Base-by-base conservation (phyloP, 2,329 filamentous ascomycete genomes). In the Beauveria scarabaeidicola region DNA sequence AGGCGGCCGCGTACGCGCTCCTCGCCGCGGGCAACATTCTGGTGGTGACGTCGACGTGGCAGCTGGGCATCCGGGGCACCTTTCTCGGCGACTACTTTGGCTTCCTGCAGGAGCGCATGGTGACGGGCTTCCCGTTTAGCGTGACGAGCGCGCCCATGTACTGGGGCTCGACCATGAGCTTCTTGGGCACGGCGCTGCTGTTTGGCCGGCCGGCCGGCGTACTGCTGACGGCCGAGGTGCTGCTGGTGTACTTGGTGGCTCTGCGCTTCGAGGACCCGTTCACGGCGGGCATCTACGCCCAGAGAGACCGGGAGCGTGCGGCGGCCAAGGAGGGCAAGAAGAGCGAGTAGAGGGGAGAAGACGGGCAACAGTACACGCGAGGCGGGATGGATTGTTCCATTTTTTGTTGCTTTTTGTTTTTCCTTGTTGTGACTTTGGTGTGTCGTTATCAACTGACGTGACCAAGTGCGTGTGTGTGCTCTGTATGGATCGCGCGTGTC, bases 61-160 rank as follows among this genome's bases (percentile, higher is more conserved):
- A 87, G 38, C 85, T 99, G 44, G 94, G 94, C 61, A 85, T 99
- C 69, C 97, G 91, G 0, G 94, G 94, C 63, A 99, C 94, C 41
- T 99, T 97, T 72, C 80, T 99, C 40, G 94, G 94, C 67, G 94
- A 99, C 78, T 99, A 99, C 80, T 99, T 97, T 72, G 94, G 94
- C 66, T 97, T 97, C 72, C 81, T 99, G 65, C 96, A 97, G 91
- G 93, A 97, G 71, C 78, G 88, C 66, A 93, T 93, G 68, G 92
- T 99, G 56, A 96, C 91, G 13, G 88, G 90, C 15, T 99, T 99
- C 72, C 94, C 94, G 2, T 99, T 99, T 81, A 97, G 89, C 74
- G 82, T 97, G 62, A 92, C 88, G 58, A 84, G 85, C 65, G 88
- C 91, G 56, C 94, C 94, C 63, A 99, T 99, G 94, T 99, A 99